Percentiles rank a stretch among this genome's conserved stretches.
These are phyloP conservation scores for Moesziomyces sp. DNA, from an alignment of 1,284 basidiomycete genomes.

Conservation along the genomic window DNA sequence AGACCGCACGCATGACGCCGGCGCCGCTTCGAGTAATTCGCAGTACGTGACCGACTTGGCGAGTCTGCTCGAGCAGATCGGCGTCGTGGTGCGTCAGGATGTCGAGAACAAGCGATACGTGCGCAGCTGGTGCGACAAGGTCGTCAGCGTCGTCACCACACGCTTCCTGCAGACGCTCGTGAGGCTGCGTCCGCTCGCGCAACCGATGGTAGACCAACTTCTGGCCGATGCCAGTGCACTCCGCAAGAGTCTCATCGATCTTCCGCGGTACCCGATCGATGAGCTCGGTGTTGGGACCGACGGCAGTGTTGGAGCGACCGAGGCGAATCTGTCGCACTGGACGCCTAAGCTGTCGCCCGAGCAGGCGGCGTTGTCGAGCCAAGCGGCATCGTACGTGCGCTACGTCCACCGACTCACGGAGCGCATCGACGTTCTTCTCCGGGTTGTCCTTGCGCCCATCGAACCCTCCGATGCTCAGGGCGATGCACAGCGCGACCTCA, in stretches of 20 bases:
- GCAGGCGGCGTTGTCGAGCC: slow-evolving; percentile 34
- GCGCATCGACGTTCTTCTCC: slow-evolving; percentile 53
- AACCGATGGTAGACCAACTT: slow-evolving; percentile 54
- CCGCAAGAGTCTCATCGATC: slow-evolving; percentile 48
- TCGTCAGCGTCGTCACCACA: slow-evolving; percentile 46
- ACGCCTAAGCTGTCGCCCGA: slow-evolving; percentile 29
- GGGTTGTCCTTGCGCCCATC: slow-evolving; percentile 46
- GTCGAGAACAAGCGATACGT: slow-evolving; percentile 65
- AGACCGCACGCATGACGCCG: neutral
- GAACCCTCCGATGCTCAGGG: slow-evolving; percentile 5
- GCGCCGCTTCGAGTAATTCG: slow-evolving; percentile 25
- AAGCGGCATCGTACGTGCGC: slow-evolving; percentile 50
- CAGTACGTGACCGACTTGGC: slow-evolving; percentile 62
- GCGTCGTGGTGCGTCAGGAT: slow-evolving; percentile 62
- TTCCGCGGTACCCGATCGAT: slow-evolving; percentile 57
- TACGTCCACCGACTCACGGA: slow-evolving; percentile 49
- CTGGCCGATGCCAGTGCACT: slow-evolving; percentile 51
- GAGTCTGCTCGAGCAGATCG: slow-evolving; percentile 58
- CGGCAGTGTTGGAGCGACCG: slow-evolving; percentile 14
- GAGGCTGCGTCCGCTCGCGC: slow-evolving; percentile 54
- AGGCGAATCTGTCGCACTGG: slow-evolving; percentile 37
- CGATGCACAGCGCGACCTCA: slow-evolving; percentile 22
- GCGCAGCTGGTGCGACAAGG: slow-evolving; percentile 64
- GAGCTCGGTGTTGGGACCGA: slow-evolving; percentile 24
- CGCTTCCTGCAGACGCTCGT: slow-evolving; percentile 55